Evolutionary conservation across 495 filamentous ascomycete species (phyloP).

Genomic region (Annulohypoxylon bovei): DNA sequence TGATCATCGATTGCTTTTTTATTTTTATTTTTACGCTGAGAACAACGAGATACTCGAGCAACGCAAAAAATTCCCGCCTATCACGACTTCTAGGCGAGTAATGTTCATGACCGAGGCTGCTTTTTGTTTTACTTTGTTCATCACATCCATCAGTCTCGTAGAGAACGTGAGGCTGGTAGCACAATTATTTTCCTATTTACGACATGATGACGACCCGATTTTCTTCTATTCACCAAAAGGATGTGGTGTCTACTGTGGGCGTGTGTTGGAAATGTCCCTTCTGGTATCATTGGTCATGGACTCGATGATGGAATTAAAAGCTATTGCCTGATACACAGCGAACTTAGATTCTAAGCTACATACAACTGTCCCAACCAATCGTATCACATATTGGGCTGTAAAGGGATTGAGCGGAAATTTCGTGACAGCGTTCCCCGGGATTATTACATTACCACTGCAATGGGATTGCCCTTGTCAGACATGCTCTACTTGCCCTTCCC

Average conservation of each 20-base stretch:
- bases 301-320: constrained; percentile 51
- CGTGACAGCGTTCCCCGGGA: constrained; percentile 24
- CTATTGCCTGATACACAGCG: constrained; percentile 48
- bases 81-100: constrained; percentile 47
- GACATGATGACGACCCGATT: constrained; percentile 50
- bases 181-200: constrained; percentile 47
- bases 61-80: constrained; percentile 41
- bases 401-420: constrained; percentile 26
- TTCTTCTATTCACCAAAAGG: constrained; percentile 50
- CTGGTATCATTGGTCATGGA: constrained; percentile 55
- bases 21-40: constrained; percentile 38
- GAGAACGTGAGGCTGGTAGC: constrained; percentile 36
- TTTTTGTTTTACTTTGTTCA: constrained; percentile 47
- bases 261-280: constrained; percentile 52
- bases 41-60: constrained; percentile 44
- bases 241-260: constrained; percentile 46
- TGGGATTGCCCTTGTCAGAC: constrained; percentile 16
- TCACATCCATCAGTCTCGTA: constrained; percentile 42
- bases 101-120: constrained; percentile 47
- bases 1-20: constrained; percentile 37
- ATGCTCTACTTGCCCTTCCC: constrained; percentile 6
- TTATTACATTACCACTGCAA: constrained; percentile 21
- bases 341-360: constrained; percentile 51
- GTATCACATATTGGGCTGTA: constrained; percentile 44
- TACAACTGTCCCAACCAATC: constrained; percentile 46